Evolutionary conservation across 768 basidiomycete genomes (phyloP).

Genomic region (Agaricus sinodeliciosus): DNA sequence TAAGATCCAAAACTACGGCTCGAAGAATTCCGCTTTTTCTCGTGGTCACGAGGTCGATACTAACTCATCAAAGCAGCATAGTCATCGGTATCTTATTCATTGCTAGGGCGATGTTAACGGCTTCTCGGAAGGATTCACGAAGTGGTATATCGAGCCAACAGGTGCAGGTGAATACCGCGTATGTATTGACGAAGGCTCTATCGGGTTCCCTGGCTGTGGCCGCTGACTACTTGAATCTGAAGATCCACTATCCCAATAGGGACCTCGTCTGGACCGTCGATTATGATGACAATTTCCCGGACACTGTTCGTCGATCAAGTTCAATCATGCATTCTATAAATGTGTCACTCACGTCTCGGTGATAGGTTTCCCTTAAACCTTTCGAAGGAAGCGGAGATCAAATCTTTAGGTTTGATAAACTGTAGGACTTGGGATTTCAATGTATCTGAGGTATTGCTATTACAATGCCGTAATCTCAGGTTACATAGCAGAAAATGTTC

Average conservation of each 20-base stretch:
- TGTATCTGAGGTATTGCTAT: no score
- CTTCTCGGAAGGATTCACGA: slow-evolving; percentile 7
- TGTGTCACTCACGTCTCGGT: no score
- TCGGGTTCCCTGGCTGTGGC: background rate
- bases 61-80: no score
- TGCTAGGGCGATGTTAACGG: background rate
- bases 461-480: no score
- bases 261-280: slow-evolving; percentile 4
- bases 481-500: no score
- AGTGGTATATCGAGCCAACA: slow-evolving; percentile 7
- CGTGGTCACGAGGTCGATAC: background rate
- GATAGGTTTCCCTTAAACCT: no score
- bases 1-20: background rate
- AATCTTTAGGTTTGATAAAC: no score
- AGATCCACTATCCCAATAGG: slow-evolving; percentile 8
- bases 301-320: background rate
- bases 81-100: background rate
- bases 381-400: no score
- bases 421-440: no score
- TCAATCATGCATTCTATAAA: no score
- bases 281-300: background rate
- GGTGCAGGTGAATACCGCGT: slow-evolving; percentile 3
- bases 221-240: background rate
- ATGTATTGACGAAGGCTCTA: background rate
- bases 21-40: slow-evolving; percentile 1